Percentiles rank a stretch among this genome's conserved stretches.
These are phyloP conservation scores for Oleoguttula mirabilis DNA, from an alignment of 495 filamentous ascomycete species.

Conservation along the genomic window DNA sequence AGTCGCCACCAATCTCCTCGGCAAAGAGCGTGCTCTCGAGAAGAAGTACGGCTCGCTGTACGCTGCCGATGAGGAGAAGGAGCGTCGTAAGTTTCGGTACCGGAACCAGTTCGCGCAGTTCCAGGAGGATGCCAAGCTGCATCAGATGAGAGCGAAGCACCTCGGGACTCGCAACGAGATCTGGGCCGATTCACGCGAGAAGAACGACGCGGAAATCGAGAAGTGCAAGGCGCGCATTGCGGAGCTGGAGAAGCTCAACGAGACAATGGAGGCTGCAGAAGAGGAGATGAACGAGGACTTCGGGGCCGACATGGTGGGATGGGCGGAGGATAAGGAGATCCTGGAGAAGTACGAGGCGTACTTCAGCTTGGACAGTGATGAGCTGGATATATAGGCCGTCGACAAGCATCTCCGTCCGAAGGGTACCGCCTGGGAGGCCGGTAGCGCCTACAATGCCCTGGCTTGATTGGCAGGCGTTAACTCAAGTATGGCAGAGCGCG, in stretches of 20 bases:
- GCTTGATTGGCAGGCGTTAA: no score
- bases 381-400: no score
- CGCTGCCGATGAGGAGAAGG: constrained; percentile 4
- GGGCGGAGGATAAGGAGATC: constrained; percentile 1
- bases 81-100: neutral
- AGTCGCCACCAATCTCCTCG: no score
- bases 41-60: constrained; percentile 1
- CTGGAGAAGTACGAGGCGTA: neutral
- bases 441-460: no score
- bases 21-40: no score
- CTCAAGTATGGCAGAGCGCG: no score
- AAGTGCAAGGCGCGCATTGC: neutral
- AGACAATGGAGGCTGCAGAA: neutral
- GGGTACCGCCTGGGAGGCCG: no score
- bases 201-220: neutral
- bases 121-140: neutral
- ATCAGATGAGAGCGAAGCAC: neutral
- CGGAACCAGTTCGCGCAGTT: neutral
- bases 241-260: neutral
- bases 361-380: constrained; percentile 4
- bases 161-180: constrained; percentile 1
- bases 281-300: constrained; percentile 1
- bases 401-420: no score
- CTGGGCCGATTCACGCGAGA: neutral
- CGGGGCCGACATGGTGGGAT: neutral